Percentiles rank a stretch among this genome's conserved stretches.
phyloP scores from a whole-genome alignment of 129 eudicot species.

The carrot (Daucus carota) region DH1_v3.0 NC_030381.2:55691001-55691500 shows the following conservation, averaged over 20 bases:
- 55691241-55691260: constrained; percentile 73
- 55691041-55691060: constrained; percentile 60
- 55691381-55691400: neutral
- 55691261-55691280: constrained; percentile 85
- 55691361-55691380: neutral
- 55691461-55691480: constrained; percentile 92
- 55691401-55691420: neutral
- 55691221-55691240: constrained; percentile 82
- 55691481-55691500: constrained; percentile 97
- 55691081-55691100: constrained; percentile 25
- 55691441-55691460: constrained; percentile 94
- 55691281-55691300: neutral
- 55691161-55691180: constrained; percentile 57
- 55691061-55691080: constrained; percentile 74
- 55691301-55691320: constrained; percentile 6
- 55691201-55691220: constrained; percentile 87
- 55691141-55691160: constrained; percentile 18
- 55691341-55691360: constrained; percentile 4
- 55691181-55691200: constrained; percentile 78
- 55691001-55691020: constrained; percentile 75
- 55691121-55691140: constrained; percentile 48
- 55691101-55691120: constrained; percentile 23
- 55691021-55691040: constrained; percentile 73
- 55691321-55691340: neutral
- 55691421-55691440: constrained; percentile 30